Evolutionary conservation across 1,139 yeast species (phyloP), one percentile per base, ranked within the genome.

Genomic region (Candida albicans): DNA sequence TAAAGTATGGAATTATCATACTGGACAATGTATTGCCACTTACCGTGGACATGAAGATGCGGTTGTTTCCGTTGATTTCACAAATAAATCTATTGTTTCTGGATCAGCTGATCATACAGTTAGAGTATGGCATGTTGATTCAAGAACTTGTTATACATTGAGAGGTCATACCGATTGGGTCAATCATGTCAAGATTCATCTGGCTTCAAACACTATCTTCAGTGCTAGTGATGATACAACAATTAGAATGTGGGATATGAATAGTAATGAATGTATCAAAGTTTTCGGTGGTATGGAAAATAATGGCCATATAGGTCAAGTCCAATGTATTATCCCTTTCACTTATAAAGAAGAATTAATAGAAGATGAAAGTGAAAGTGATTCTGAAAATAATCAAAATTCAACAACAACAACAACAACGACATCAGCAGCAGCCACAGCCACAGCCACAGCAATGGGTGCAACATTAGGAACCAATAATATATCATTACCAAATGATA

Each of bases 161-260:
- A 74, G 97, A 33, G 99, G 99, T 3, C 99, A 93, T 61, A 78
- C 85, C 0, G 98, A 88, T 53, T 84, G 96, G 83, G 96, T 93
- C 25, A 89, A 88, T 53, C 81, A 88, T 49, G 98, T 93, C 35
- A 87, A 87, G 65, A 81, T 91, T 41, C 96, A 91, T 62, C 77
- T 88, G 1, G 78, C 79, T 45, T 84, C 96, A 35, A 80, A 81
- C 48, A 85, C 95, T 0, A 77, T 90, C 13, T 90, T 86, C 64
- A 84, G 95, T 55, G 90, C 96, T 4, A 82, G 93, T 35, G 98
- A 93, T 62, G 99, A 93, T 61, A 79, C 90, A 30, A 89, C 96
- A 0, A 85, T 93, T 33, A 74, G 96, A 52, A 86, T 93, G 95
- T 93, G 99, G 99, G 96, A 90, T 61, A 72, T 93, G 51, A 74